A percentile compares a stretch with the other conserved stretches of the same genome.
These are phyloP conservation scores for Pichia sp. DNA, from an alignment of 1,139 yeast species.

Conservation along the genomic window DNA sequence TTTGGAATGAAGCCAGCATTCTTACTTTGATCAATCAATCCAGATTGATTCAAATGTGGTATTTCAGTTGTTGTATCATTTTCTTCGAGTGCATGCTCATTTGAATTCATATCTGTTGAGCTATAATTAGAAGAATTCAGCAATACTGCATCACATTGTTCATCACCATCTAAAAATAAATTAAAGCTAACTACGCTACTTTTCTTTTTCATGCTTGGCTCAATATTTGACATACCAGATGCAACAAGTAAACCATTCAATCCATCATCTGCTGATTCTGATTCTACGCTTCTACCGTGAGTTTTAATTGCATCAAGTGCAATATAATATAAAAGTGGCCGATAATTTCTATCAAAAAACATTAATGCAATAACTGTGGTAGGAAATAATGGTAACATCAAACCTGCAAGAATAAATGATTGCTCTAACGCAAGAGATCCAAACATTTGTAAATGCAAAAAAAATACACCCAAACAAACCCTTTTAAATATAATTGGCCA, in stretches of 20 bases:
- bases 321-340: conserved; percentile 53
- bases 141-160: conserved; percentile 16
- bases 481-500: conserved; percentile 64
- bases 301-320: conserved; percentile 55
- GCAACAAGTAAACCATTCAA: conserved; percentile 9
- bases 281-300: conserved; percentile 27
- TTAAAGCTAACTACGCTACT: conserved; percentile 13
- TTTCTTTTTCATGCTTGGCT: conserved; percentile 9
- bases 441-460: conserved; percentile 61
- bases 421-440: conserved; percentile 63
- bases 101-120: neutral
- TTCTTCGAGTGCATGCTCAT: conserved; percentile 3
- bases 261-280: conserved; percentile 19
- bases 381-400: conserved; percentile 48
- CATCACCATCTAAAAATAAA: conserved; percentile 15
- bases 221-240: conserved; percentile 2
- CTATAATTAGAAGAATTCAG: conserved; percentile 4
- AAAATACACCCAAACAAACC: conserved; percentile 49
- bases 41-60: neutral
- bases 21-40: neutral
- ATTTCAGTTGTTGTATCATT: neutral
- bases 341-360: conserved; percentile 54
- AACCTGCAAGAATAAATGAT: conserved; percentile 45
- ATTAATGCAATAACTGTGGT: conserved; percentile 44
- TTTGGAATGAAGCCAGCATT: neutral